Percentiles rank a stretch among this genome's conserved stretches.
Conservation (phyloP, 2,329 filamentous ascomycete species). For the Epichloe typhina region DNA sequence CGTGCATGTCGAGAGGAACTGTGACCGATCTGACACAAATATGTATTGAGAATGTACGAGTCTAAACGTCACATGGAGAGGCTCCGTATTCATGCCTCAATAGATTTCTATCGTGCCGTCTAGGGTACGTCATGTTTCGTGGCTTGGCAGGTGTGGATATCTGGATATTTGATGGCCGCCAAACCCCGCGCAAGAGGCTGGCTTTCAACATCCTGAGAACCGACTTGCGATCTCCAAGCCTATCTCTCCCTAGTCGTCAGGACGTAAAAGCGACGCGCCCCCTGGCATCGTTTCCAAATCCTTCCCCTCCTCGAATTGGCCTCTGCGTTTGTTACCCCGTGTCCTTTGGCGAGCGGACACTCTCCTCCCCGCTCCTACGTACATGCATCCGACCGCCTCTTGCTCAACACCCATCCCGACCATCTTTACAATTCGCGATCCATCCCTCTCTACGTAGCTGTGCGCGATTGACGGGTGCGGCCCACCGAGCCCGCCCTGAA, state of each 20-base stretch:
- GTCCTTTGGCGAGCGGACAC: not conserved
- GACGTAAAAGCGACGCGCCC: not conserved
- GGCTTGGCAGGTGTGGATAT: no score
- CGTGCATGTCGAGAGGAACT: no score
- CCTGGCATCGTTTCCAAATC: not conserved
- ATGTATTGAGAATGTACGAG: no score
- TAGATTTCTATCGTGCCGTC: no score
- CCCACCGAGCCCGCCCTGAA: conserved; percentile 1
- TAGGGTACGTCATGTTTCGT: no score
- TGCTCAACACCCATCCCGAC: not conserved
- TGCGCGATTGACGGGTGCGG: not conserved
- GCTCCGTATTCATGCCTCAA: no score
- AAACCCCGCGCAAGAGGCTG: no score
- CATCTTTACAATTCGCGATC: not conserved
- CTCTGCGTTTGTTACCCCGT: not conserved
- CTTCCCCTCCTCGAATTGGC: not conserved
- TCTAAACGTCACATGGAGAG: no score
- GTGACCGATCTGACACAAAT: no score
- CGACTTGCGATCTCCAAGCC: not conserved
- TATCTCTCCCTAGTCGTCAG: not conserved
- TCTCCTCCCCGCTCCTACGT: not conserved
- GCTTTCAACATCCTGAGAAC: not conserved
- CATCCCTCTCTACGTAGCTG: not conserved
- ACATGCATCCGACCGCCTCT: conserved; percentile 5
- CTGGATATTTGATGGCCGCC: no score